Evolutionary conservation across 1,139 yeast genomes (phyloP).

Genomic region (Geotrichum australiense): DNA sequence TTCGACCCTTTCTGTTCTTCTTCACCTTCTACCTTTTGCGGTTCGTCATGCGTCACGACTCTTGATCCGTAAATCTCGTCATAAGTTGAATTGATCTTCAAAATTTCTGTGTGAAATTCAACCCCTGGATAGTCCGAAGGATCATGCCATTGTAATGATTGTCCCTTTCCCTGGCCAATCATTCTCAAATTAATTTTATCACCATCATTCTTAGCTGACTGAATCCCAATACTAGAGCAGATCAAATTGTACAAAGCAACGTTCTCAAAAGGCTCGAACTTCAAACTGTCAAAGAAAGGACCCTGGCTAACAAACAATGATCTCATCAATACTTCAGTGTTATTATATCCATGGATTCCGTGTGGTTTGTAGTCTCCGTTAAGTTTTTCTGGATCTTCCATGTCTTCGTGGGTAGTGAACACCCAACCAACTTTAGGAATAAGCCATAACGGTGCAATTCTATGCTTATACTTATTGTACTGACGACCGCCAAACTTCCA

Average conservation of each 20-base stretch:
- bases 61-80: slow-evolving; percentile 24
- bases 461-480: slow-evolving; percentile 43
- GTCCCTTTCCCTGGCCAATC: slow-evolving; percentile 21
- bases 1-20: slow-evolving; percentile 17
- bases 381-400: slow-evolving; percentile 29
- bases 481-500: slow-evolving; percentile 58
- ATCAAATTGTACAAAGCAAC: slow-evolving; percentile 66
- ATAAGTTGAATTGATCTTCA: slow-evolving; percentile 32
- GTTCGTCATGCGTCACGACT: background rate
- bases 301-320: slow-evolving; percentile 76
- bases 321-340: slow-evolving; percentile 70
- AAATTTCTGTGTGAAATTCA: slow-evolving; percentile 35
- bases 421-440: slow-evolving; percentile 78
- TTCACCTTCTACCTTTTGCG: slow-evolving; percentile 17
- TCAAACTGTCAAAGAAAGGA: slow-evolving; percentile 41
- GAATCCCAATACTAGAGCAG: slow-evolving; percentile 57
- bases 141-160: slow-evolving; percentile 46
- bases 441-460: slow-evolving; percentile 82
- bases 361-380: slow-evolving; percentile 48
- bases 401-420: slow-evolving; percentile 55
- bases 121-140: slow-evolving; percentile 50
- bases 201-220: slow-evolving; percentile 59
- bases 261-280: slow-evolving; percentile 60
- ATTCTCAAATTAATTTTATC: slow-evolving; percentile 4
- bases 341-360: slow-evolving; percentile 84